A percentile compares a stretch with the other conserved stretches of the same genome.
These are phyloP conservation scores for Cordyceps cateniannulata DNA, from an alignment of 2,329 filamentous ascomycete species.

Conservation along the genomic window DNA sequence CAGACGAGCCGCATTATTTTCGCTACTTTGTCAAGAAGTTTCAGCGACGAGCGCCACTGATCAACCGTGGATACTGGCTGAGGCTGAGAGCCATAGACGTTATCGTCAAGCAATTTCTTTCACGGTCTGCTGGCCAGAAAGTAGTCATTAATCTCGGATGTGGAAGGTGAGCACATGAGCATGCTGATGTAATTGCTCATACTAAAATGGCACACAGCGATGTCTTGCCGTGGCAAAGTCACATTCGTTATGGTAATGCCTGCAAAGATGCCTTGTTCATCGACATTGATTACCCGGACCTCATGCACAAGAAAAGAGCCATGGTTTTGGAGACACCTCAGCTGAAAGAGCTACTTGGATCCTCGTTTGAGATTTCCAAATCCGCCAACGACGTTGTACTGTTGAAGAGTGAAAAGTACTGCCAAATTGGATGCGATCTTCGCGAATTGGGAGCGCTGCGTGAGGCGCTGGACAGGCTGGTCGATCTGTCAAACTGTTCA, in stretches of 20 bases:
- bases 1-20: conserved; percentile 73
- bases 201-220: conserved; percentile 50
- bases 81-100: conserved; percentile 77
- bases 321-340: conserved; percentile 59
- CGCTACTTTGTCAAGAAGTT: conserved; percentile 82
- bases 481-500: conserved; percentile 51
- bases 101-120: conserved; percentile 67
- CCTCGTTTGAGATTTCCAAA: conserved; percentile 27
- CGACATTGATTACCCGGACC: conserved; percentile 78
- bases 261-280: conserved; percentile 62
- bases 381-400: conserved; percentile 41
- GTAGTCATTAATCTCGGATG: conserved; percentile 80
- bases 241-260: conserved; percentile 55
- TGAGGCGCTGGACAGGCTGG: conserved; percentile 48
- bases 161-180: conserved; percentile 63
- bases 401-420: conserved; percentile 63
- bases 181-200: not conserved
- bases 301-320: conserved; percentile 67
- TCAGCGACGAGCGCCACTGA: conserved; percentile 75
- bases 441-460: conserved; percentile 58
- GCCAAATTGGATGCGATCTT: conserved; percentile 76
- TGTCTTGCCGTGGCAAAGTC: conserved; percentile 77
- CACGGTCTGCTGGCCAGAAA: conserved; percentile 51
- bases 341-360: conserved; percentile 36
- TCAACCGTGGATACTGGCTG: conserved; percentile 85